Percentiles rank a stretch among this genome's conserved stretches.
Evolutionary conservation across 2,329 filamentous ascomycete species (phyloP).

Genomic region (Ploettnerulaceae sp.): DNA sequence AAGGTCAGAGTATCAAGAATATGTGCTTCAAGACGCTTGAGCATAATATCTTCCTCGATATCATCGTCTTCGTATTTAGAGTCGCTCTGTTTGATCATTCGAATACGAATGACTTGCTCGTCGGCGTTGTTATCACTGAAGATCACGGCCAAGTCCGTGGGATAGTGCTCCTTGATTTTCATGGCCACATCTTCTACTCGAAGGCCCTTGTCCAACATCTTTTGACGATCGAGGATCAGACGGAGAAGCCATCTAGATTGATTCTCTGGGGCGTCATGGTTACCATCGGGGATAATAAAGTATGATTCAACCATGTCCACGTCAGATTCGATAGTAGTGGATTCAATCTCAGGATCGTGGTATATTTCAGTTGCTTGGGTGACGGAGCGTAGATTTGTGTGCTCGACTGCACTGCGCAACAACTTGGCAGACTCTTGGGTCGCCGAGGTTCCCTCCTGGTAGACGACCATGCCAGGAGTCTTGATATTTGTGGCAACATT

Average conservation of each 20-base stretch:
- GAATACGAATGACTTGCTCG: conserved; percentile 88
- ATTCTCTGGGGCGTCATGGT: conserved; percentile 53
- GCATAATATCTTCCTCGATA: conserved; percentile 83
- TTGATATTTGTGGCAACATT: conserved; percentile 98
- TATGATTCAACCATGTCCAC: conserved; percentile 94
- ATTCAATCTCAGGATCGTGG: conserved; percentile 87
- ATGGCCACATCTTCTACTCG: conserved; percentile 86
- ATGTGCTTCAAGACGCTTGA: conserved; percentile 88
- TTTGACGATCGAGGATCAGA: conserved; percentile 87
- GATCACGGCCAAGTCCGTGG: conserved; percentile 80
- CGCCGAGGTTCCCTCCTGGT: conserved; percentile 59
- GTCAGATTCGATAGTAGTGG: conserved; percentile 83
- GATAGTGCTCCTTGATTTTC: conserved; percentile 85
- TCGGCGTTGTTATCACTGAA: conserved; percentile 98
- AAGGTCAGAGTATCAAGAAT: conserved; percentile 87
- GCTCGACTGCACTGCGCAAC: conserved; percentile 85
- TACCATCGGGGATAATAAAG: conserved; percentile 86
- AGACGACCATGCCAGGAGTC: conserved; percentile 95
- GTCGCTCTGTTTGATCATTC: conserved; percentile 66
- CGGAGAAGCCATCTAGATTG: conserved; percentile 96
- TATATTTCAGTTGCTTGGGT: conserved; percentile 93
- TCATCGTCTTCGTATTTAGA: conserved; percentile 69
- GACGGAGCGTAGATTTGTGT: conserved; percentile 88
- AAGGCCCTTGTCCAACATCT: conserved; percentile 90
- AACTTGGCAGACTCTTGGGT: conserved; percentile 78